Evolutionary conservation across 257 asterid genomes (phyloP).

Genomic region (Solanum chmielewskii): DNA sequence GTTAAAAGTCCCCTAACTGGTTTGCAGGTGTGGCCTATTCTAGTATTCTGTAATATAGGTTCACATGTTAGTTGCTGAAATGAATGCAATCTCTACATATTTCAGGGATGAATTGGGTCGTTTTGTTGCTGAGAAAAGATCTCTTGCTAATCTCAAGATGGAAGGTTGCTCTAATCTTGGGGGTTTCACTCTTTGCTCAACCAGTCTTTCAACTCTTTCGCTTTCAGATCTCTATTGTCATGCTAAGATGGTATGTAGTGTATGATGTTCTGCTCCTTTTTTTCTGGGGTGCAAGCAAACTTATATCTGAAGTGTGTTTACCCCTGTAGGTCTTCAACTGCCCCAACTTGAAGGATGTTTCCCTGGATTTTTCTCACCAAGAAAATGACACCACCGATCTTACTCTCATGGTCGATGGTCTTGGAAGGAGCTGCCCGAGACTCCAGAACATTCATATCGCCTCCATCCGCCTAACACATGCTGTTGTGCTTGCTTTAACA

Average conservation of each 20-base stretch:
- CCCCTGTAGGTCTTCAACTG: constrained; percentile 67
- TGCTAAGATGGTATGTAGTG: constrained; percentile 53
- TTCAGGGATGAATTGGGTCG: constrained; percentile 92
- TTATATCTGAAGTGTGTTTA: neutral
- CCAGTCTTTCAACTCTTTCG: constrained; percentile 62
- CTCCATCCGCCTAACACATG: constrained; percentile 61
- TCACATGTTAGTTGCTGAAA: neutral
- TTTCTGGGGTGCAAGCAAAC: neutral
- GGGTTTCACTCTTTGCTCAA: constrained; percentile 48
- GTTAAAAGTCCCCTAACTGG: neutral
- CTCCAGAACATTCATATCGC: constrained; percentile 82
- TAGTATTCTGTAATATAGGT: neutral
- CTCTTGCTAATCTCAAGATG: constrained; percentile 76
- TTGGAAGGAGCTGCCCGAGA: constrained; percentile 81
- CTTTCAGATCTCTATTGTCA: constrained; percentile 82
- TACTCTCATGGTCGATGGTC: constrained; percentile 38
- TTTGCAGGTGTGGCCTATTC: neutral
- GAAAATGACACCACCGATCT: constrained; percentile 80
- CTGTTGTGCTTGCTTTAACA: constrained; percentile 68
- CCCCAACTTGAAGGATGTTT: constrained; percentile 76
- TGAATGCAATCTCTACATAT: neutral
- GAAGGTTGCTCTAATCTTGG: constrained; percentile 89
- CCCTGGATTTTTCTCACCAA: constrained; percentile 73
- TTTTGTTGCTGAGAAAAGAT: constrained; percentile 65
- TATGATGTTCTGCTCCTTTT: neutral